These are phyloP conservation scores for Moricandia arvensis DNA, from an alignment of 345 rosid genomes.

Conservation along the genomic window DNA sequence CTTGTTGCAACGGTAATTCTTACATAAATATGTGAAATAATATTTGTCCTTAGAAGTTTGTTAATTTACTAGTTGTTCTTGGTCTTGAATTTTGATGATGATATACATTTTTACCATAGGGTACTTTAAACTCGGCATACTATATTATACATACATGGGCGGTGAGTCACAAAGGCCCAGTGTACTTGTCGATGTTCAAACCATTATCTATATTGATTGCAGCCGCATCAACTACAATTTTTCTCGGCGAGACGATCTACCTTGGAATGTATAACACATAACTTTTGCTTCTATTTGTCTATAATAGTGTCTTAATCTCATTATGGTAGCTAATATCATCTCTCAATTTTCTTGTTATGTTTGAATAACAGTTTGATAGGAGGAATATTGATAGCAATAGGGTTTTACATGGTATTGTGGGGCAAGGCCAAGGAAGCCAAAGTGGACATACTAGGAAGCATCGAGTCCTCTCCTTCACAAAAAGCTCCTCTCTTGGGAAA, in stretches of 20 bases:
- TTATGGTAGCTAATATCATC: neutral
- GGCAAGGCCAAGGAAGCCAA: constrained; percentile 66
- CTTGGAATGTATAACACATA: constrained; percentile 33
- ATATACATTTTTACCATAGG: constrained; percentile 40
- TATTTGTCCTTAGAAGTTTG: neutral
- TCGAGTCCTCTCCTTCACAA: constrained; percentile 35
- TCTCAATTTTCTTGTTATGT: neutral
- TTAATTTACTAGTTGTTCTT: neutral
- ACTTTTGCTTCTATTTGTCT: neutral
- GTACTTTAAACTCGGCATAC: constrained; percentile 46
- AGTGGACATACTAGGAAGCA: constrained; percentile 26
- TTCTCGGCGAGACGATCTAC: constrained; percentile 42
- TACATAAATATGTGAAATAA: neutral
- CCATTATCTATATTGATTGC: constrained; percentile 45
- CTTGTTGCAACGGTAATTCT: constrained; percentile 31
- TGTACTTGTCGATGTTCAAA: constrained; percentile 45
- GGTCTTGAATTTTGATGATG: neutral
- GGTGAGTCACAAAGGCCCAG: constrained; percentile 42
- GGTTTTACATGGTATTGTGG: constrained; percentile 86
- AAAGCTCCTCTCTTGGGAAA: constrained; percentile 54
- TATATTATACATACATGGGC: constrained; percentile 36
- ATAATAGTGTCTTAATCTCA: neutral
- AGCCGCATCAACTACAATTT: constrained; percentile 36
- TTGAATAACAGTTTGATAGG: constrained; percentile 56
- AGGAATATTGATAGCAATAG: constrained; percentile 59